Conservation (phyloP, 768 basidiomycete species). For the Termitomyces sp. region DNA sequence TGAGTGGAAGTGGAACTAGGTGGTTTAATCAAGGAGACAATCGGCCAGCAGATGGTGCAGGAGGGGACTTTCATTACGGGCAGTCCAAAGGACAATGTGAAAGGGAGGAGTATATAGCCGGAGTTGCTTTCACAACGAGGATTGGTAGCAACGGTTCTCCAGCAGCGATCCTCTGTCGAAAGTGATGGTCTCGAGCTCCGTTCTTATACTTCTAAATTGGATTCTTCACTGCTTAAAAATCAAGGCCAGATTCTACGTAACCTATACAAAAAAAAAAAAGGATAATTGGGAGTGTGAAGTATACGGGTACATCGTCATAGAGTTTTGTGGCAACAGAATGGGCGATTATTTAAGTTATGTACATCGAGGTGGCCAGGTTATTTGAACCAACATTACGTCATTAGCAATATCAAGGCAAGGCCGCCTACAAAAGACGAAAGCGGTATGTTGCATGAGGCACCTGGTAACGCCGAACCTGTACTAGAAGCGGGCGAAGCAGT, state of each 20-base stretch:
- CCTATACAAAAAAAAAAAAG: too few species aligned
- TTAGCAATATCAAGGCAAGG: neutral
- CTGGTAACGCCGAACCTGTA: constrained; percentile 4
- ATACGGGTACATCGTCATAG: neutral
- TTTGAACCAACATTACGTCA: neutral
- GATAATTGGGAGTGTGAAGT: neutral
- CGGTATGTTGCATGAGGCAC: neutral
- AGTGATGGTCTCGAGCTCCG: neutral
- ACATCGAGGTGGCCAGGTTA: neutral
- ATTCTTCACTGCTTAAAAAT: neutral
- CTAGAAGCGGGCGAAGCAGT: constrained; percentile 20
- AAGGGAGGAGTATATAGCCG: constrained; percentile 11
- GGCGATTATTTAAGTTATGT: neutral
- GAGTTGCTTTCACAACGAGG: constrained; percentile 12
- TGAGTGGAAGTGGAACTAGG: constrained; percentile 4
- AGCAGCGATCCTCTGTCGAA: constrained; percentile 9
- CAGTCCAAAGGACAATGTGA: constrained; percentile 9
- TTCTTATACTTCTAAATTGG: neutral
- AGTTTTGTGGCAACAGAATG: neutral
- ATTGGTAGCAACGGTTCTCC: constrained; percentile 9
- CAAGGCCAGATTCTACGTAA: neutral
- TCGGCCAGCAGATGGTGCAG: constrained; percentile 2
- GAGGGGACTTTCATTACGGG: constrained; percentile 11
- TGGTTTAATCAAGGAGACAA: constrained; percentile 13
- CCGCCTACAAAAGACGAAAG: constrained; percentile 2